A percentile compares a stretch with the other conserved stretches of the same genome.
These are phyloP conservation scores for Alnus rubra DNA, from an alignment of 306 rosid genomes.

Conservation along the genomic window DNA sequence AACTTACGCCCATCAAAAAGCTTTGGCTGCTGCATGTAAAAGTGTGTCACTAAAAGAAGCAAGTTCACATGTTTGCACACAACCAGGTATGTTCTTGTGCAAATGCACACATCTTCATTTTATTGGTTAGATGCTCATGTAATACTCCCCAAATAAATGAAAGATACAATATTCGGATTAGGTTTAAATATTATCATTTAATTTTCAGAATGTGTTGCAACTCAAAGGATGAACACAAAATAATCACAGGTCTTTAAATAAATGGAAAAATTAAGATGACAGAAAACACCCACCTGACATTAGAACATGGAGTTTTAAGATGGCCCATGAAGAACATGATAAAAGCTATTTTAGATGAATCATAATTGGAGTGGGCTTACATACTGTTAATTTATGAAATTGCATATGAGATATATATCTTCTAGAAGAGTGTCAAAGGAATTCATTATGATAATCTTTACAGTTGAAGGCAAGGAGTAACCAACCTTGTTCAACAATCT, in stretches of 20 bases:
- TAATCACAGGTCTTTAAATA: not conserved
- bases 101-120: not conserved
- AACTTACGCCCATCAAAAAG: slow-evolving; percentile 74
- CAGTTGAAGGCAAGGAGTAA: slow-evolving; percentile 1
- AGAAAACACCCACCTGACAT: not conserved
- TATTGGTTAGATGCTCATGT: not conserved
- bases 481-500: slow-evolving; percentile 76
- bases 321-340: not conserved
- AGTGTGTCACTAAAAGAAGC: slow-evolving; percentile 12
- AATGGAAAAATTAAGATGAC: not conserved
- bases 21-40: slow-evolving; percentile 71
- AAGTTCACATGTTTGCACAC: not conserved
- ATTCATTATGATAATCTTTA: not conserved
- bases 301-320: not conserved
- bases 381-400: not conserved
- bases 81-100: slow-evolving; percentile 15
- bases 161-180: not conserved
- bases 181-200: no score
- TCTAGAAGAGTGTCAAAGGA: not conserved
- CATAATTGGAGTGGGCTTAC: not conserved
- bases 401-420: not conserved
- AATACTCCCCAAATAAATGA: not conserved
- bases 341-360: slow-evolving; percentile 2
- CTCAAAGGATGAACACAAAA: not conserved
- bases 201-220: not conserved